Evolutionary conservation across 495 filamentous ascomycete genomes (phyloP).

Genomic region (Talaromyces proteolyticus): DNA sequence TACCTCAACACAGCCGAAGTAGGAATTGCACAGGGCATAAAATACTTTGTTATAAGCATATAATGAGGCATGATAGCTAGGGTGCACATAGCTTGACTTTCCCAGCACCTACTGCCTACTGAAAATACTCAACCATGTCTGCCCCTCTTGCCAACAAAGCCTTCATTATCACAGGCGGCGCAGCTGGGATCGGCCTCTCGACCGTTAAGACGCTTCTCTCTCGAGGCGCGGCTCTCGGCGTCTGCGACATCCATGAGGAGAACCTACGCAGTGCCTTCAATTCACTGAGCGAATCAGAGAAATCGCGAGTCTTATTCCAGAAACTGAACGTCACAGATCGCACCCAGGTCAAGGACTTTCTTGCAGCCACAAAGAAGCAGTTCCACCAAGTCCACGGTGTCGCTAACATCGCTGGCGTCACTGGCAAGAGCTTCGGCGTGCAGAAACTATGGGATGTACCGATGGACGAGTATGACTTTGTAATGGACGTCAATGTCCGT

Average conservation of each 20-base stretch:
- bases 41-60: no score
- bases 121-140: background rate
- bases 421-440: constrained; percentile 8
- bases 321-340: constrained; percentile 9
- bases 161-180: constrained; percentile 31
- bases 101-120: no score
- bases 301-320: constrained; percentile 7
- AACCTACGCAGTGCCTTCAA: no score
- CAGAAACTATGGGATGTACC: constrained; percentile 13
- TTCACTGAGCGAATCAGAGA: constrained; percentile 6
- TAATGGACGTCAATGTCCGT: constrained; percentile 19
- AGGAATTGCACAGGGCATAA: no score
- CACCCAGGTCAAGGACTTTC: constrained; percentile 14
- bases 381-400: constrained; percentile 16
- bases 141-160: constrained; percentile 12
- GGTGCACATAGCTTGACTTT: no score
- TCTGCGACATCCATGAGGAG: constrained; percentile 12
- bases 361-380: constrained; percentile 13
- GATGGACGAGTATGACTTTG: constrained; percentile 15
- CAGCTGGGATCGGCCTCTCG: constrained; percentile 32
- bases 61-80: no score
- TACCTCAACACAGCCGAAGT: no score
- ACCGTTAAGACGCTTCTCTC: constrained; percentile 16
- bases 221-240: constrained; percentile 14
- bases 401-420: constrained; percentile 13